Evolutionary conservation across 805 yeast genomes (phyloP), one percentile per base, ranked within the genome.

Genomic region (Tetrapisispora namnaoensis): DNA sequence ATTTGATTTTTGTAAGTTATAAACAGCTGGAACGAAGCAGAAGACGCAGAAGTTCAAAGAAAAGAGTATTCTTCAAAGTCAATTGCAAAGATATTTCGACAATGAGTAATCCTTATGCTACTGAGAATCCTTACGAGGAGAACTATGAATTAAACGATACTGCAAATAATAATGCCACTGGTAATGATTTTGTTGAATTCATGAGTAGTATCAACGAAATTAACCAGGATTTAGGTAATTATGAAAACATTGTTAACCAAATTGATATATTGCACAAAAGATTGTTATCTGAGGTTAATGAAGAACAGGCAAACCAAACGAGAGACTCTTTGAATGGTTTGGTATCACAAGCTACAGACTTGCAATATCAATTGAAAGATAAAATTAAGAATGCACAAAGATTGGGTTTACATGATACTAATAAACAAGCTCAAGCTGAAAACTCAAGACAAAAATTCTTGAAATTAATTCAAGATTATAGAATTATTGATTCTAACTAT

Each of bases 341-440:
- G 50, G 82, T 82, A 46, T 72, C 84, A 44, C 95, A 89, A 64
- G 86, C 95, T 3, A 77, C 86, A 41, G 78, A 86, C 47, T 75
- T 88, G 59, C 95, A 91, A 62, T 75, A 76, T 53, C 75, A 77
- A 49, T 79, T 93, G 64, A 90, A 87, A 69, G 68, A 73, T 52
- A 77, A 87, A 61, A 83, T 93, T 66, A 86, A 87, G 67, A 71
- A 76, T 52, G 82, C 86, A 47, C 95, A 87, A 68, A 76, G 81
- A 53, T 74, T 75, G 46, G 83, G 86, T 37, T 77, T 77, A 43
- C 75, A 74, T 46, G 96, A 89, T 70, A 71, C 79, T 42, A 86
- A 93, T 60, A 88, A 87, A 68, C 80, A 80, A 62, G 86, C 86
- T 52, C 98, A 93, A 72, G 95, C 95, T 41, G 95, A 90, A 66